phyloP scores from a whole-genome alignment of 768 basidiomycete genomes.

The Exidia glandulosa region DNA sequence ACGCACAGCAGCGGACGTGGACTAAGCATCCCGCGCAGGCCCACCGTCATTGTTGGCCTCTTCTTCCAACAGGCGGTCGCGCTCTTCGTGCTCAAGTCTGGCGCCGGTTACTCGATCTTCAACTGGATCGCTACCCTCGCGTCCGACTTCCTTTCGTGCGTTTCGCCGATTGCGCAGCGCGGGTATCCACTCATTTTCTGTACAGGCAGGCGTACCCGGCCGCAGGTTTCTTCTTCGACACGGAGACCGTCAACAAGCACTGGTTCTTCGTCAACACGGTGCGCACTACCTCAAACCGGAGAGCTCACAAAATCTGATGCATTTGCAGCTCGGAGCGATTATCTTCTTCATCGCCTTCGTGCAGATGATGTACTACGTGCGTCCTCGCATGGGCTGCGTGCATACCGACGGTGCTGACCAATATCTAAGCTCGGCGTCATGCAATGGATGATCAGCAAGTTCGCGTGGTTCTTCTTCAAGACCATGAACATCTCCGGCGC shows the following conservation, averaged over 20 bases:
- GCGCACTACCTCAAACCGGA: slow-evolving; percentile 29
- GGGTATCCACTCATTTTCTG: background rate
- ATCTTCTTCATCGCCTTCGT: slow-evolving; percentile 93
- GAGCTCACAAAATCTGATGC: slow-evolving; percentile 20
- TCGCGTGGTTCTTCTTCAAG: slow-evolving; percentile 93
- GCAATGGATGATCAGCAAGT: slow-evolving; percentile 86
- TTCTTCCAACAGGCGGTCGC: slow-evolving; percentile 80
- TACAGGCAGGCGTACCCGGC: slow-evolving; percentile 48
- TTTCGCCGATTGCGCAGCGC: background rate
- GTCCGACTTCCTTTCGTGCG: slow-evolving; percentile 51
- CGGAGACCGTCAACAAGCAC: slow-evolving; percentile 47
- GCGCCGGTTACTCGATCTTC: slow-evolving; percentile 77
- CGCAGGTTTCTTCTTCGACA: slow-evolving; percentile 74
- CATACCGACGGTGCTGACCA: background rate
- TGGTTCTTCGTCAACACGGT: slow-evolving; percentile 84
- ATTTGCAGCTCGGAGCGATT: slow-evolving; percentile 63
- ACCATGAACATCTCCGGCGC: slow-evolving; percentile 87
- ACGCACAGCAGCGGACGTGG: slow-evolving; percentile 2
- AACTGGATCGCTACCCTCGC: slow-evolving; percentile 72
- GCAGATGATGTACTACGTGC: slow-evolving; percentile 76
- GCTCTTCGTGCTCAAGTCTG: slow-evolving; percentile 78
- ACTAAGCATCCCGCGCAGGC: slow-evolving; percentile 40
- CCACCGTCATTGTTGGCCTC: slow-evolving; percentile 78
- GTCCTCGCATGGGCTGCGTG: background rate
- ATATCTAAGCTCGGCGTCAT: slow-evolving; percentile 56